Evolutionary conservation across 139 green algal species (phyloP).

Genomic region (Spirogloea muscicola): DNA sequence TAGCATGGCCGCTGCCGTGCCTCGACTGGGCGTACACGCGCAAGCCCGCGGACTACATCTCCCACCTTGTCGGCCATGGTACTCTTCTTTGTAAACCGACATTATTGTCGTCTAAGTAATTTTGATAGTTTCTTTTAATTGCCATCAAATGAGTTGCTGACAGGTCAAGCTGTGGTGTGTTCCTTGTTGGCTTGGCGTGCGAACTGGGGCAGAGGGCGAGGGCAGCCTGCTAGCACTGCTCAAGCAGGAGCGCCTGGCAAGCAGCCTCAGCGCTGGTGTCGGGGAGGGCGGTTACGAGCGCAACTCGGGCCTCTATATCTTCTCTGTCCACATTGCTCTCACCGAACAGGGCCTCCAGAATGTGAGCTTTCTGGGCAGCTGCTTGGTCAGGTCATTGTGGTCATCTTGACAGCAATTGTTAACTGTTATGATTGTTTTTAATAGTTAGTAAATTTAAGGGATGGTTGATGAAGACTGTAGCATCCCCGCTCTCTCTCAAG

Average conservation of each 20-base stretch:
- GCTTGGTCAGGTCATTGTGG: too few species aligned
- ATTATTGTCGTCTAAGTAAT: slow-evolving; percentile 65
- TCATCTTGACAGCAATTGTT: too few species aligned
- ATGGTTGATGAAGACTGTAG: too few species aligned
- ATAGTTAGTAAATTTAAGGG: too few species aligned
- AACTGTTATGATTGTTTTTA: too few species aligned
- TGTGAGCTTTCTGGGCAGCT: too few species aligned
- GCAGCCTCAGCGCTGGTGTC: slow-evolving; percentile 77
- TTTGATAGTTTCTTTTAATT: too few species aligned
- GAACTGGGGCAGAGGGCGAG: slow-evolving; percentile 33
- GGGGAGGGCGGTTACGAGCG: slow-evolving; percentile 56
- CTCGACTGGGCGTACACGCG: slow-evolving; percentile 63
- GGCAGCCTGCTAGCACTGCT: slow-evolving; percentile 45
- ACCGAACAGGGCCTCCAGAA: slow-evolving; percentile 74
- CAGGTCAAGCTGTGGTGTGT: background rate
- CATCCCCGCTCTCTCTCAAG: too few species aligned
- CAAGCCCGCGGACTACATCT: slow-evolving; percentile 89
- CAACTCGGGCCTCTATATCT: slow-evolving; percentile 63
- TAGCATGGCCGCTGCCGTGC: slow-evolving; percentile 80
- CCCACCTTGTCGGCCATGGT: slow-evolving; percentile 89
- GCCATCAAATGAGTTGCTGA: slow-evolving; percentile 14
- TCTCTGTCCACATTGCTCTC: slow-evolving; percentile 55
- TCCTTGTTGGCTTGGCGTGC: background rate
- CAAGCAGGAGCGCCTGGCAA: slow-evolving; percentile 57
- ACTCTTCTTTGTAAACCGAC: slow-evolving; percentile 62